Percentiles rank a stretch among this genome's conserved stretches.
These are phyloP conservation scores for Calocybe cyanea DNA, from an alignment of 768 basidiomycete genomes.

Conservation along the genomic window DNA sequence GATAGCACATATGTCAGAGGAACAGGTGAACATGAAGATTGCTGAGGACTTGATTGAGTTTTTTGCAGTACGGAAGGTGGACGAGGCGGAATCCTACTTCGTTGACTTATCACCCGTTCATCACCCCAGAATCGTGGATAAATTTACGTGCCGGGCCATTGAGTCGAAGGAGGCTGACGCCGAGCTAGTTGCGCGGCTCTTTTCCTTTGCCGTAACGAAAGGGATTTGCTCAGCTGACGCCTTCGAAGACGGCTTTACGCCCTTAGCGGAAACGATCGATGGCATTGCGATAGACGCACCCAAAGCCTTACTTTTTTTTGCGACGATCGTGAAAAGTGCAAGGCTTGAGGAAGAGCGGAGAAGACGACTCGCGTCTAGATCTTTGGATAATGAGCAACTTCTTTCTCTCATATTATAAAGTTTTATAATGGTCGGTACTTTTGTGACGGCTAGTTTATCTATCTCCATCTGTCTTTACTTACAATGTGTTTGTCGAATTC, in stretches of 20 bases:
- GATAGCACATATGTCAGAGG: constrained; percentile 54
- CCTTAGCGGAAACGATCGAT: constrained; percentile 73
- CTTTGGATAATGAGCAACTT: constrained; percentile 56
- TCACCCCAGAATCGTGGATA: constrained; percentile 66
- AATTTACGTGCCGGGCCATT: constrained; percentile 68
- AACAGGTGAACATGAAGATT: constrained; percentile 73
- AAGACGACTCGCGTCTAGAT: constrained; percentile 57
- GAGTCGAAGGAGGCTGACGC: constrained; percentile 83
- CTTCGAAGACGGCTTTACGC: constrained; percentile 73
- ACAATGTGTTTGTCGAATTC: too few species aligned
- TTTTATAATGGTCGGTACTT: constrained; percentile 19
- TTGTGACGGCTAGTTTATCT: constrained; percentile 24
- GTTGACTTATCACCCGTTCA: constrained; percentile 61
- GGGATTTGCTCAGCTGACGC: constrained; percentile 51
- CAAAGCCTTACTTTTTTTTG: constrained; percentile 74
- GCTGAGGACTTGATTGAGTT: constrained; percentile 83
- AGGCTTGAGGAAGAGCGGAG: constrained; percentile 60
- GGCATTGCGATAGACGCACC: constrained; percentile 91
- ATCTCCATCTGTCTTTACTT: constrained; percentile 7
- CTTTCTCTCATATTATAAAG: constrained; percentile 56
- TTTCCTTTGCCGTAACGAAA: constrained; percentile 58
- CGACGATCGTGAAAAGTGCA: constrained; percentile 68
- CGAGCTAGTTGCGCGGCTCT: constrained; percentile 72
- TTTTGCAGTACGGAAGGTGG: constrained; percentile 77
- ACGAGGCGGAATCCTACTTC: constrained; percentile 89